Base-by-base conservation (phyloP, 139 green algal genomes). In the Raphidocelis subcapitata region DNA sequence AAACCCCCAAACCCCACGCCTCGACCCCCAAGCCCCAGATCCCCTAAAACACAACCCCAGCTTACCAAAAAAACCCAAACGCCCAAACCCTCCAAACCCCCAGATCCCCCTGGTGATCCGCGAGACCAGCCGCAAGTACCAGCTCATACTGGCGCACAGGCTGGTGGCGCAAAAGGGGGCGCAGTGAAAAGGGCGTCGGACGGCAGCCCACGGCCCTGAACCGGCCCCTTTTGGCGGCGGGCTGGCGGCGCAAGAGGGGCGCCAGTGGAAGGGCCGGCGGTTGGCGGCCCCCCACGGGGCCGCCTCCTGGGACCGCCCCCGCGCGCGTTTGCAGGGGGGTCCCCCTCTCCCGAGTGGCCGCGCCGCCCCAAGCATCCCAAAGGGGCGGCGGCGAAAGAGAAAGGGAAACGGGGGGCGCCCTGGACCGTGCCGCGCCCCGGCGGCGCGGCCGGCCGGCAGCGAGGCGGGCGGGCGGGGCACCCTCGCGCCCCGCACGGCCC, bases 101-200 rank as follows among this genome's bases (percentile, higher is more conserved):
- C 65, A 84, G 46, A 60, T 83, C 23, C 87, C 88, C 2, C 84
- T 92, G 31, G 5, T 93, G n/a, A 83, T 90, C 16, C 82, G 85
- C 2, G 85, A 93, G 66, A 80, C 87, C 24, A 62, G 29, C 3
- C 83, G 85, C 76, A 93, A 92, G 80, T 92, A 86, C 66, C 82
- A 92, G 76, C 81, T 87, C 59, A 79, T 88, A 54, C 41, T 81
- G 24, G 62, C 77, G 8, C 82, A 91, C 62, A 81, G 80, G 80
- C 66, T 82, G 46, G 56, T 87, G 62, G 26, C 81, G 57, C 67
- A 74, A 29, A 79, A 76, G 60, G 33, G 24, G 62, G 62, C 28
- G 16, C 12, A 68, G 29, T 32, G n/a, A 56, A n/a, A n/a, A n/a
- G n/a, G n/a, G 60, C 60, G 31, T 31, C 24, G 24, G 26, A 23